Evolutionary conservation across 495 filamentous ascomycete species (phyloP).

Genomic region (Aspergillus conjunctus): DNA sequence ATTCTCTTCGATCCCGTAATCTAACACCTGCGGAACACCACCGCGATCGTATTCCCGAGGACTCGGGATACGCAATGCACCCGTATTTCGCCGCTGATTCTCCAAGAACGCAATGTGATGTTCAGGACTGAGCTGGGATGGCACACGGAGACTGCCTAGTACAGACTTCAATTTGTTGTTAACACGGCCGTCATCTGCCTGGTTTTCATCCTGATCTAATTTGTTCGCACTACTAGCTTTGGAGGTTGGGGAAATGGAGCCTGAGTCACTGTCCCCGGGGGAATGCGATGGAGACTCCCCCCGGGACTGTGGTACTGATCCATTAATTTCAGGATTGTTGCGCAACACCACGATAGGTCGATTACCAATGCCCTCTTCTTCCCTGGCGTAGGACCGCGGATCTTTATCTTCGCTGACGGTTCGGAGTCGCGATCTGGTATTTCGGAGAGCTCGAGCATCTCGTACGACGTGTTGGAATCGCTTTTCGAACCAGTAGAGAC

Average conservation of each 20-base stretch:
- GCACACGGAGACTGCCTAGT: conserved; percentile 46
- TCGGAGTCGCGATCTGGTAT: conserved; percentile 58
- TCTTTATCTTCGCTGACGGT: conserved; percentile 56
- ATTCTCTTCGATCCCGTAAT: conserved; percentile 27
- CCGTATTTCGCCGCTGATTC: conserved; percentile 76
- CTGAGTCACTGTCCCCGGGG: conserved; percentile 28
- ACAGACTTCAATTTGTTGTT: conserved; percentile 24
- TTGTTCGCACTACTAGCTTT: conserved; percentile 23
- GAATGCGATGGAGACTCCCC: not conserved
- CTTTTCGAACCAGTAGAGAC: conserved; percentile 97
- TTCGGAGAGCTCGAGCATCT: conserved; percentile 55
- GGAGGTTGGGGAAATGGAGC: conserved; percentile 28
- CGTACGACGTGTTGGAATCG: conserved; percentile 79
- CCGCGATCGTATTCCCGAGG: conserved; percentile 85
- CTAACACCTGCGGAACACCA: conserved; percentile 63
- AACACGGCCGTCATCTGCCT: not conserved
- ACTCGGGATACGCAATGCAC: conserved; percentile 79
- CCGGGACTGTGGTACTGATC: conserved; percentile 25
- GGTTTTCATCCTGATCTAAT: conserved; percentile 24
- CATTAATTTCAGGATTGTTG: conserved; percentile 38
- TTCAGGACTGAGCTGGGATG: conserved; percentile 59
- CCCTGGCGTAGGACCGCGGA: conserved; percentile 45
- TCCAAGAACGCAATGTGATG: conserved; percentile 86
- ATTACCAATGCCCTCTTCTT: conserved; percentile 70
- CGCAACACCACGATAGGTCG: conserved; percentile 76